Base-by-base conservation (phyloP, 2,329 filamentous ascomycete species). In the Aspergillus sp. region DNA sequence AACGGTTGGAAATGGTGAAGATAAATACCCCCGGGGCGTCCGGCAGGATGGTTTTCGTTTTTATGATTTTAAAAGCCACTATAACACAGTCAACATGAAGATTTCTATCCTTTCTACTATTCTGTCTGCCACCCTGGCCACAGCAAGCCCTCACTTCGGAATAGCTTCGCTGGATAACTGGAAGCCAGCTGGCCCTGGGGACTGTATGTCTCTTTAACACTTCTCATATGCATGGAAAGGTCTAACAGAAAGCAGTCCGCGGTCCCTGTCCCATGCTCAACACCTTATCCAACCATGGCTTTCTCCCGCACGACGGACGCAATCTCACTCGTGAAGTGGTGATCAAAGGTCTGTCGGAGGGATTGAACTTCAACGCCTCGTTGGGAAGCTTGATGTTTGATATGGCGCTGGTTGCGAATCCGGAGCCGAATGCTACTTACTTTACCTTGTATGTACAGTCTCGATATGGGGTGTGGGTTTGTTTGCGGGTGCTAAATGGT, bases 191-290 rank as follows among this genome's bases (percentile, higher is more conserved):
- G 41, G 41, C 7, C 20, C n/a, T 6, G 23, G 9, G 13, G 41
- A 43, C 25, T 43, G 41, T 43, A 43, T 7, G 41, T 27, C 17
- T 3, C 17, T 19, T 19, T 3, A 19, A 19, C 17, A 19, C 17
- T 19, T 19, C 17, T 19, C 17, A 19, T 19, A 19, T 19, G 17
- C 17, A 19, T 19, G 17, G 17, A 19, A 19, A 19, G 17, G 3
- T 19, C 25, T 30, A 30, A 30, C 25, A 30, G 25, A 22, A 5
- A 3, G 12, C n/a, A 58, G 55, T 47, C 37, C 54, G 55, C 15
- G 52, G 68, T 0, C 74, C 75, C 20, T 79, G 75, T 49, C 75
- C 76, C 1, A 75, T 76, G 68, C 61, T 78, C 48, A 79, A 79
- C 56, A 70, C 75, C 0, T 61, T 79, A n/a, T 71, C 74, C 4